Conservation (phyloP, 2,329 filamentous ascomycete genomes). For the Botrytis byssoidea region DNA sequence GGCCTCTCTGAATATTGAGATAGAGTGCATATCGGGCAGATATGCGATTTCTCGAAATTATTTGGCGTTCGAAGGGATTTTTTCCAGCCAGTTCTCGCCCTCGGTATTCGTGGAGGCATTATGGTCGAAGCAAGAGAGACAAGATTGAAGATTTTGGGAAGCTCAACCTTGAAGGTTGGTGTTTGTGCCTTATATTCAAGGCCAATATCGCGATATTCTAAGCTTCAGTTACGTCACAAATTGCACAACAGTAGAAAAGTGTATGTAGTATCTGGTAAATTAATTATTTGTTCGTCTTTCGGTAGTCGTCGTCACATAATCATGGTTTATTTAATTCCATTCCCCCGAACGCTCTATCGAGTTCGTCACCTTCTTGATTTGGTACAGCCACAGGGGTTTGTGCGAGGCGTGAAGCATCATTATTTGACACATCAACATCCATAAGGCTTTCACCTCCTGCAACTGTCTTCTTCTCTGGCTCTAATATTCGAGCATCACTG, state of each 20-base stretch:
- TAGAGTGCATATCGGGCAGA: slow-evolving; percentile 35
- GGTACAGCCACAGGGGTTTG: slow-evolving; percentile 43
- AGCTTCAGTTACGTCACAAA: slow-evolving; percentile 16
- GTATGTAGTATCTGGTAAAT: not conserved
- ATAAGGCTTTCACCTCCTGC: slow-evolving; percentile 31
- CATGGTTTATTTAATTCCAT: slow-evolving; percentile 42
- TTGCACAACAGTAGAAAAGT: not conserved
- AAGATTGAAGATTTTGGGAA: slow-evolving; percentile 24
- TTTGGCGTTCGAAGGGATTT: slow-evolving; percentile 22
- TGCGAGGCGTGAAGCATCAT: slow-evolving; percentile 35
- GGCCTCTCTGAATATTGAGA: slow-evolving; percentile 17
- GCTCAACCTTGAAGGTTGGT: slow-evolving; percentile 11
- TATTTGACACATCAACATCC: slow-evolving; percentile 37
- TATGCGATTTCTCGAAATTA: slow-evolving; percentile 19
- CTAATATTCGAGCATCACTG: slow-evolving; percentile 65
- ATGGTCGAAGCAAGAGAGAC: slow-evolving; percentile 22
- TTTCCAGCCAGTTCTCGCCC: slow-evolving; percentile 28
- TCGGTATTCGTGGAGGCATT: slow-evolving; percentile 39
- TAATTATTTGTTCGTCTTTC: not conserved
- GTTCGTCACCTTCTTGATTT: slow-evolving; percentile 49
- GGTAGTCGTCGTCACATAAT: not conserved
- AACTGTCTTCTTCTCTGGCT: slow-evolving; percentile 57
- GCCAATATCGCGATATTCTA: not conserved
- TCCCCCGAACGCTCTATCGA: slow-evolving; percentile 53
- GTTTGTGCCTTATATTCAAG: slow-evolving; percentile 20